Evolutionary conservation across 352 stramenopile species (phyloP), one percentile per base, ranked within the genome.

Genomic region (Phytophthora ramorum): DNA sequence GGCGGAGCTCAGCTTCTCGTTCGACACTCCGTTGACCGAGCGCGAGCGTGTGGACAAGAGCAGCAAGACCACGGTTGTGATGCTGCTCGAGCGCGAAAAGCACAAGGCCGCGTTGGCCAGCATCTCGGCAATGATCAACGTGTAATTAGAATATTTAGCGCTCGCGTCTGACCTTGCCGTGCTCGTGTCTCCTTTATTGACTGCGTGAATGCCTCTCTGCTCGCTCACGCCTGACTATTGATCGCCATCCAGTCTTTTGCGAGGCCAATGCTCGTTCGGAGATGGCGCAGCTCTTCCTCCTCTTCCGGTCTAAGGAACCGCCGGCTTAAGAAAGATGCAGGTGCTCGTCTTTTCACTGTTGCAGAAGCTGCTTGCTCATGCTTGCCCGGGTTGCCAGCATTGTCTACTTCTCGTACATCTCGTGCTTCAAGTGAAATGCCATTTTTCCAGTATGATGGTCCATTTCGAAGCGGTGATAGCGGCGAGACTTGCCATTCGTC

Each of bases 71-170:
- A 91, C 83, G 10, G 82, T 90, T 16, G 87, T 94, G 22, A 89
- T 94, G 73, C 76, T 96, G 46, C 80, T 96, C 26, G 66, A 90
- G 71, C 81, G 85, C 55, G 51, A 81, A 54, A 92, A 88, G 54
- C 87, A 96, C 81, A 93, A 94, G 63, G 85, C 77, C n/a, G 83
- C 87, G 54, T 71, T 94, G 46, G 62, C 76, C 54, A 91, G 51
- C 48, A 92, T 96, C 61, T 76, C 82, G 43, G 75, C 78, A 40
- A 96, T 94, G 85, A 90, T 96, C 71, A 92, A 93, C 63, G 72
- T 76, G 68, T 96, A 92, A 85, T 66, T 77, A 70, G 61, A 66
- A 61, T 85, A 86, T 85, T 86, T 89, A 84, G 69, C 59, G 54
- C 63, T 52, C 49, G 35, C 45, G 52, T 58, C 63, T 64, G 53